A percentile compares a stretch with the other conserved stretches of the same genome.
These are phyloP conservation scores for Aspergillus ibericus DNA, from an alignment of 2,329 filamentous ascomycete species.

Conservation along the genomic window DNA sequence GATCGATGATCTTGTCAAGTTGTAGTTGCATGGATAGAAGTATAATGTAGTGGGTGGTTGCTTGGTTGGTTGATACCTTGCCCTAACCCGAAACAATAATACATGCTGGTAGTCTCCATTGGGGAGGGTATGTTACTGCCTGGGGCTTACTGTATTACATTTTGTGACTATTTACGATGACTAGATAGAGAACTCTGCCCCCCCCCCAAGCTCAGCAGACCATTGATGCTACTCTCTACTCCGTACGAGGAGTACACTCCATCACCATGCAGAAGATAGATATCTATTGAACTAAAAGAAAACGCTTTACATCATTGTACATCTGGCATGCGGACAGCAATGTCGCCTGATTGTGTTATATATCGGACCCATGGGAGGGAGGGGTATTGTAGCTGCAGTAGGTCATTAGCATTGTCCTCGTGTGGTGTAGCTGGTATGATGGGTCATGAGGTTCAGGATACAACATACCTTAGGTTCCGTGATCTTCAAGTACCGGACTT, in stretches of 20 bases:
- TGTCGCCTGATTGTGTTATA: conserved; percentile 97
- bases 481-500: conserved; percentile 97
- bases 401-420: not conserved
- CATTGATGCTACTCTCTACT: not conserved
- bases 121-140: too few relatives aligned
- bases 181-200: too few relatives aligned
- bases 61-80: too few relatives aligned
- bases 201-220: too few relatives aligned
- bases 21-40: too few relatives aligned
- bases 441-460: not conserved
- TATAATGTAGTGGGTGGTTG: too few relatives aligned
- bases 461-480: conserved; percentile 94
- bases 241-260: not conserved
- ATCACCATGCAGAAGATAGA: not conserved
- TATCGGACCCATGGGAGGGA: conserved; percentile 97
- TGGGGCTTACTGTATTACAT: too few relatives aligned
- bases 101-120: too few relatives aligned
- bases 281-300: conserved; percentile 12
- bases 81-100: too few relatives aligned
- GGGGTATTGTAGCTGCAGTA: conserved; percentile 84
- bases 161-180: too few relatives aligned
- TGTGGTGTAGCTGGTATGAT: not conserved
- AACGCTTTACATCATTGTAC: conserved; percentile 59
- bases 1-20: too few relatives aligned
- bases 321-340: conserved; percentile 92